Conservation (phyloP, 2,329 filamentous ascomycete species). For the Hymenoscyphus repandus region DNA sequence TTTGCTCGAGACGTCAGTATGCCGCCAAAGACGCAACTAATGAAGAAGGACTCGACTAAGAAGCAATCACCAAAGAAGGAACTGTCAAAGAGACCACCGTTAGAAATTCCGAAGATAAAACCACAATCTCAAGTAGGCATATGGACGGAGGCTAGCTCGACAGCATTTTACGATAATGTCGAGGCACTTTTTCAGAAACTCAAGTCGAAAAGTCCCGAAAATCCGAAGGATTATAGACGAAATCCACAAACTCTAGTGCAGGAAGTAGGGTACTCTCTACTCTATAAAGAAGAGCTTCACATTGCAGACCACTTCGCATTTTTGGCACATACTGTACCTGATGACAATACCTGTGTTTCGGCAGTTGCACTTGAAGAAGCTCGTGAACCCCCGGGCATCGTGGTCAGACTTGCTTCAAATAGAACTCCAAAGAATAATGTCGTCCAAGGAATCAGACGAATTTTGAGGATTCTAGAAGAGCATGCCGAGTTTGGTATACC, state of each 20-base stretch:
- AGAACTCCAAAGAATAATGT: conserved; percentile 5
- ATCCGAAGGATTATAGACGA: neutral
- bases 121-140: neutral
- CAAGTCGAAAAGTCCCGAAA: neutral
- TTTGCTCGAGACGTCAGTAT: no score
- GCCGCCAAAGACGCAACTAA: no score
- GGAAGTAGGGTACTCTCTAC: neutral
- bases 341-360: conserved; percentile 12
- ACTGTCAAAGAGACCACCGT: neutral
- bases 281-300: conserved; percentile 18
- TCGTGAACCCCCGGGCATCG: conserved; percentile 3
- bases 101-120: neutral
- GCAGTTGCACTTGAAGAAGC: conserved; percentile 20
- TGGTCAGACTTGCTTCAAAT: conserved; percentile 21
- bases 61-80: neutral
- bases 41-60: neutral
- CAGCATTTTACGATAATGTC: neutral
- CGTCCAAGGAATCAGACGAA: neutral
- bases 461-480: conserved; percentile 5
- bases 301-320: conserved; percentile 24
- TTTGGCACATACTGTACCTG: conserved; percentile 11
- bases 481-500: no score
- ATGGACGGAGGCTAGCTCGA: neutral
- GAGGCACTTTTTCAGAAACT: neutral
- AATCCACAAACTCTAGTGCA: neutral